These are phyloP conservation scores for Pestalotiopsis sp. DNA, from an alignment of 2,329 filamentous ascomycete genomes.

Conservation along the genomic window DNA sequence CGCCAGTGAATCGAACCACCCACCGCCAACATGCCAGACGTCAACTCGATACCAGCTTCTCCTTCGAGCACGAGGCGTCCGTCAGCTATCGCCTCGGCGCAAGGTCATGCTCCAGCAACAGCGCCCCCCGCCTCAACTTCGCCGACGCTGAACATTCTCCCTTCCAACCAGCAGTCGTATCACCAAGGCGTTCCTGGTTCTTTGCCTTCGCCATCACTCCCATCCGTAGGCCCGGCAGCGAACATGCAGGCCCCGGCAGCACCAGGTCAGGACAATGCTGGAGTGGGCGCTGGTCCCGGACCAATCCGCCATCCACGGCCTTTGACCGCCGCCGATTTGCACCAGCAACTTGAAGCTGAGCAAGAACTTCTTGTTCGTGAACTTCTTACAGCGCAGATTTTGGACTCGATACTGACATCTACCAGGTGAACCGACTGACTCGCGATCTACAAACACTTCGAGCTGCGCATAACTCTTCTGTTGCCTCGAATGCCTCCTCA, in stretches of 20 bases:
- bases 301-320: conserved; percentile 86
- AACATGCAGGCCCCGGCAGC: conserved; percentile 32
- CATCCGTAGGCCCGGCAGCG: conserved; percentile 18
- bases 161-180: conserved; percentile 46
- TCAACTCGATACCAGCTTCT: conserved; percentile 17
- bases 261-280: conserved; percentile 39
- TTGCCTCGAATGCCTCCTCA: conserved; percentile 67
- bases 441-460: conserved; percentile 87
- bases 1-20: neutral
- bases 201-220: conserved; percentile 33
- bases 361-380: conserved; percentile 84
- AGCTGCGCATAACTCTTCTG: conserved; percentile 66
- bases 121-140: conserved; percentile 35
- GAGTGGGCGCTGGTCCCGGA: conserved; percentile 61
- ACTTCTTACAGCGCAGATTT: neutral
- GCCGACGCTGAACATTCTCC: conserved; percentile 57
- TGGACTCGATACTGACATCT: conserved; percentile 6
- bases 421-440: conserved; percentile 86
- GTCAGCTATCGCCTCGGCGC: conserved; percentile 43
- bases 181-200: conserved; percentile 33
- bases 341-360: conserved; percentile 89
- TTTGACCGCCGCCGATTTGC: conserved; percentile 85
- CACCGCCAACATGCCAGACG: conserved; percentile 41
- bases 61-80: conserved; percentile 38
- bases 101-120: conserved; percentile 25